Percentiles rank a stretch among this genome's conserved stretches.
Conservation (phyloP, 768 basidiomycete genomes). For the Chiua virens region DNA sequence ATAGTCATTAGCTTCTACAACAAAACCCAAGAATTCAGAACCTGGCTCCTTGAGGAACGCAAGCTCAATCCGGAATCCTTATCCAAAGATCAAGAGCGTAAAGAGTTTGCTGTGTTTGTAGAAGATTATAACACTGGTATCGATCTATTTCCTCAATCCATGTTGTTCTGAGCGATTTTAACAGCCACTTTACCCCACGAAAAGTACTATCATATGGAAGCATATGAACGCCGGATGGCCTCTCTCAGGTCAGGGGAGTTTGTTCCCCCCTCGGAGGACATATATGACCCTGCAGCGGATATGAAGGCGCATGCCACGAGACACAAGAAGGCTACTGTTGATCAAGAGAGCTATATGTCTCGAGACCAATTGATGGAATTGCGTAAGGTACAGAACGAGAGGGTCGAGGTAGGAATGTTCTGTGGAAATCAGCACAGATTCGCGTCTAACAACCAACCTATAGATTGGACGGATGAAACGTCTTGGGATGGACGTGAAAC, state of each 20-base stretch:
- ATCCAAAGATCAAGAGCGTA: conserved; percentile 80
- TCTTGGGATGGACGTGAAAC: conserved; percentile 85
- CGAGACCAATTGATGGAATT: conserved; percentile 82
- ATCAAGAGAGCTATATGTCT: conserved; percentile 73
- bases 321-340: conserved; percentile 66
- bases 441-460: neutral
- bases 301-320: conserved; percentile 70
- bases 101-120: conserved; percentile 79
- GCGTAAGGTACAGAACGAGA: conserved; percentile 80
- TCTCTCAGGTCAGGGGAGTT: conserved; percentile 83
- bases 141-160: conserved; percentile 8
- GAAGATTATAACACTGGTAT: conserved; percentile 84
- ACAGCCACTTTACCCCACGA: conserved; percentile 90
- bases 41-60: conserved; percentile 92
- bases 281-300: conserved; percentile 84
- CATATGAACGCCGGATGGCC: conserved; percentile 82
- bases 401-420: conserved; percentile 59
- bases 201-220: conserved; percentile 91
- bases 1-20: conserved; percentile 62
- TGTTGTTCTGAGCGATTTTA: neutral
- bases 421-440: neutral
- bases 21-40: conserved; percentile 83
- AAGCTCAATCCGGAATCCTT: conserved; percentile 89
- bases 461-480: conserved; percentile 82
- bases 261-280: conserved; percentile 65